phyloP scores from a whole-genome alignment of 257 asterid species.

The Striga asiatica region DNA sequence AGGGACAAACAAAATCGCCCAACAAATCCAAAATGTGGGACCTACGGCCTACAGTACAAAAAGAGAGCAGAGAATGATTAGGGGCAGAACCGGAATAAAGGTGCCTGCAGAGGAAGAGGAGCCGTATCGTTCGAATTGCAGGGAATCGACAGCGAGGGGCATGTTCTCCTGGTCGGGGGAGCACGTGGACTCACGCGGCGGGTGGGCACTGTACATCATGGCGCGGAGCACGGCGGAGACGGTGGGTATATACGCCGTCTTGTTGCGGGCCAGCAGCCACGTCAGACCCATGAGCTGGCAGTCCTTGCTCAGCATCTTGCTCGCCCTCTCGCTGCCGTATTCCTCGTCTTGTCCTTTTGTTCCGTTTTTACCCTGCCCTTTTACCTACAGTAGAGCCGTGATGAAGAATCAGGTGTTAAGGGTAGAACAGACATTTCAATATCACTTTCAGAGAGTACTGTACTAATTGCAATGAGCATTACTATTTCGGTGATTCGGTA shows the following conservation, averaged over 20 bases:
- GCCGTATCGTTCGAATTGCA: conserved; percentile 54
- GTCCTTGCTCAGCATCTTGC: conserved; percentile 64
- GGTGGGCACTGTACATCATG: conserved; percentile 85
- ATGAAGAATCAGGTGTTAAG: not conserved
- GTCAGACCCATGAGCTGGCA: conserved; percentile 98
- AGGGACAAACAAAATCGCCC: conserved; percentile 22
- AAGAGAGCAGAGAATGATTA: conserved; percentile 19
- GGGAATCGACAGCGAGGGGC: conserved; percentile 96
- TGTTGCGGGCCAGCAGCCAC: conserved; percentile 95
- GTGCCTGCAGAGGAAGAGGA: conserved; percentile 27
- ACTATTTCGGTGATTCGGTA: not conserved
- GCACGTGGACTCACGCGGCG: conserved; percentile 74
- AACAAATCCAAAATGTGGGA: conserved; percentile 2
- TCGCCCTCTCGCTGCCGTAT: conserved; percentile 44
- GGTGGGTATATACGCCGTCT: conserved; percentile 93
- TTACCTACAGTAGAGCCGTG: conserved; percentile 60
- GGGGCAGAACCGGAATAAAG: conserved; percentile 40
- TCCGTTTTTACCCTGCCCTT: conserved; percentile 60
- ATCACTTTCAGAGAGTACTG: not conserved
- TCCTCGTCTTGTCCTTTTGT: conserved; percentile 18
- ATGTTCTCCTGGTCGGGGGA: conserved; percentile 99
- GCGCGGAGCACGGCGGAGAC: conserved; percentile 99
- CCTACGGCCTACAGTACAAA: conserved; percentile 13
- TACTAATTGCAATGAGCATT: not conserved
- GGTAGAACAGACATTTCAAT: conserved; percentile 13